Evolutionary conservation across 257 asterid genomes (phyloP), one percentile per base, ranked within the genome.

Genomic region (Ilex aquifolium): DNA sequence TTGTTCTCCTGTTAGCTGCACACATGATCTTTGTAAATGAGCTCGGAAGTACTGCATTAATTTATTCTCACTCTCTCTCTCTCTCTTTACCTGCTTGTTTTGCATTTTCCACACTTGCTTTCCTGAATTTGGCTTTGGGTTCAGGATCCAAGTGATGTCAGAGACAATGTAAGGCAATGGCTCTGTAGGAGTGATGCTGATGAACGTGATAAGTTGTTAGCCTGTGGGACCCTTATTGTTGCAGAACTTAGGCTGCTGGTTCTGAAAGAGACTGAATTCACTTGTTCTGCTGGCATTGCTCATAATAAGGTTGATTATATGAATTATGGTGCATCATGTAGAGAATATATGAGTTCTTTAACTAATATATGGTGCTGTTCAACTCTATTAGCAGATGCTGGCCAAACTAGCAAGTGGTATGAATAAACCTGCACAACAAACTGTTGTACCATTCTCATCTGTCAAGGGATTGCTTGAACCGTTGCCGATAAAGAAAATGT

Each of bases 341-440:
- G 27, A 21, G 27, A 21, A 21, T 21, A 21, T 21, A 21, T 21
- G 27, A 21, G 27, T 21, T 21, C 27, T 0, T 0, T 21, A 13
- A 44, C 50, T 44, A 0, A 44, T 7, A 44, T 44, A 44, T 8
- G 9, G 50, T 44, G 9, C 2, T 44, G 9, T 44, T 44, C 11
- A 44, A 7, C 13, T 44, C 13, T 44, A 7, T 44, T 13, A 65
- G 56, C 89, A 92, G 97, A 92, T 92, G 95, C 88, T 92, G 75
- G 98, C 98, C 56, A 92, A 92, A 73, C 78, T 92, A 69, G 88
- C 88, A 11, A 89, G 98, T 83, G 98, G 98, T 50, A 85, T 92
- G 98, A 82, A 92, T 65, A 92, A 92, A 78, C 98, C 98, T 70
- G 95, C 96, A 70, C 97, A 89, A 72, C 98, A 92, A 73, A 92